Base-by-base conservation (phyloP, 1,284 basidiomycete genomes). In the Cystobasidium pallidum region DNA sequence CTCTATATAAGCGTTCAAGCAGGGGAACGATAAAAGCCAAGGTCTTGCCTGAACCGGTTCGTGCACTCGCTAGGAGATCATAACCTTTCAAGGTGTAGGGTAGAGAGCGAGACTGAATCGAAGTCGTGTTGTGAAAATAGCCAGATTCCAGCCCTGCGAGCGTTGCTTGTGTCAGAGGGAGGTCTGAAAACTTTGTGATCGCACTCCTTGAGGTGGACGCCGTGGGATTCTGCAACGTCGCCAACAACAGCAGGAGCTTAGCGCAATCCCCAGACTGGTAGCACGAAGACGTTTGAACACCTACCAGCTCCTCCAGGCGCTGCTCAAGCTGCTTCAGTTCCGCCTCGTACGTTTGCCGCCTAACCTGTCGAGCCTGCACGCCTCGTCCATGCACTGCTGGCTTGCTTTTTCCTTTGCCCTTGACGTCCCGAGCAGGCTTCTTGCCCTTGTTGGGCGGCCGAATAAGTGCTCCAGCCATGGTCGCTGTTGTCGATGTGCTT, bases 41-140 rank as follows among this genome's bases (percentile, higher is more conserved):
- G 2, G 91, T 92, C 82, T 92, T 92, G 21, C 91, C 91, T 34
- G 89, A 90, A 1, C 91, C 91, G 0, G 91, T 92, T 19, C 87
- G 84, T 3, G 91, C 91, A 0, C 90, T 88, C 6, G 89, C 91
- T 2, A 92, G 84, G 6, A 92, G 85, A 75, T 91, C 89, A 52
- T 85, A 85, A 6, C 63, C 59, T 64, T 59, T 73, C 2, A 91
- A 80, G 0, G 88, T 85, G 2, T 86, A 80, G 1, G 88, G 88
- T 39, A 90, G 82, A 32, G 88, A 86, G 39, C 85, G 83, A 3
- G 84, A 81, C 79, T 91, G 89, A 57, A 91, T 94, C 71, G 92
- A 90, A 0, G 94, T 96, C 85, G 94, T 91, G 26, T 89, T 85
- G 39, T 89, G 85, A 78, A 94, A 96, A 79, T 88, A 92, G 0